Percentiles rank a stretch among this genome's conserved stretches.
Conservation (phyloP, 257 asterid species). For the Buddleja alternifolia region DNA sequence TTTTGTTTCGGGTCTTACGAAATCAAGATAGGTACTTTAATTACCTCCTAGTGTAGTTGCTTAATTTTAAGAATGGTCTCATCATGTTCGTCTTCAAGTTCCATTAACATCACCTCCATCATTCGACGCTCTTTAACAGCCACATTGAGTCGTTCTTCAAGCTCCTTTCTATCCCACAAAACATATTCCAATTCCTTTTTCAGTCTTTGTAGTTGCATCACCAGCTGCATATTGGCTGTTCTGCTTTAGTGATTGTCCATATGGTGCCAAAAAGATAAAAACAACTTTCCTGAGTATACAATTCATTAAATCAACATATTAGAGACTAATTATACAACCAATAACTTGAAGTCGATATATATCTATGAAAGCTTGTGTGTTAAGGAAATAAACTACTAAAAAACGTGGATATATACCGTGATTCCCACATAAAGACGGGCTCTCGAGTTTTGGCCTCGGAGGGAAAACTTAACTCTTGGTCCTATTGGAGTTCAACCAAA, state of each 20-base stretch:
- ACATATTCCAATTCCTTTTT: conserved; percentile 48
- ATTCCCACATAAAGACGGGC: too few species aligned
- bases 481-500: too few species aligned
- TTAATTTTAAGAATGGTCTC: conserved; percentile 58
- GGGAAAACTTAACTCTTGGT: too few species aligned
- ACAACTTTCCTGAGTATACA: too few species aligned
- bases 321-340: too few species aligned
- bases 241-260: conserved; percentile 25
- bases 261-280: background rate
- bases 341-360: too few species aligned
- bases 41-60: conserved; percentile 56
- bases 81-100: conserved; percentile 70
- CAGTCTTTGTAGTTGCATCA: conserved; percentile 49
- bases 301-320: too few species aligned
- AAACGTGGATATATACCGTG: too few species aligned
- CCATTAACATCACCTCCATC: conserved; percentile 49
- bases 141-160: conserved; percentile 39
- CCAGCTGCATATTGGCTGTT: conserved; percentile 56
- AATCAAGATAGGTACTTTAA: conserved; percentile 1
- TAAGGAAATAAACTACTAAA: too few species aligned
- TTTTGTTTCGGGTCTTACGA: conserved; percentile 7
- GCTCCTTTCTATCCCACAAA: conserved; percentile 52
- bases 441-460: too few species aligned
- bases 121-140: conserved; percentile 43
- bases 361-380: too few species aligned